These are phyloP conservation scores for Xylariaceae sp. DNA, from an alignment of 2,329 filamentous ascomycete genomes.

Conservation along the genomic window DNA sequence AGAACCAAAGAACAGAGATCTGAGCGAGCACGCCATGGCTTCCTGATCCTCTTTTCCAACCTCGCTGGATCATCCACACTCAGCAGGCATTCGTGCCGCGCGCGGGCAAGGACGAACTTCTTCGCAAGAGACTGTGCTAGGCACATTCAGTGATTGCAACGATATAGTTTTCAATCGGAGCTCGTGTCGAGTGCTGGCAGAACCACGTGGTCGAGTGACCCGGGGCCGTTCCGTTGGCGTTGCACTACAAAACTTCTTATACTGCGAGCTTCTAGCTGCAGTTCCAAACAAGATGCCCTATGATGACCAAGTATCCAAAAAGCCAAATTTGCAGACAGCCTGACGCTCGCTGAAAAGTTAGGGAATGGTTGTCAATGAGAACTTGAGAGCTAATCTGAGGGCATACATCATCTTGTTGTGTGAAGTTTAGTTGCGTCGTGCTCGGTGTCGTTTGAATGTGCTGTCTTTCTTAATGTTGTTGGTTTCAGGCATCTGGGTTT, in stretches of 20 bases:
- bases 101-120: slow-evolving; percentile 28
- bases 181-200: slow-evolving; percentile 30
- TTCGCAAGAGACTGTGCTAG: slow-evolving; percentile 18
- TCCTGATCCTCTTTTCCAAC: too few species aligned
- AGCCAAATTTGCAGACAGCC: slow-evolving; percentile 56
- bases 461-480: neutral
- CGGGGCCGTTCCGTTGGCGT: neutral
- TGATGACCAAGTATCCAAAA: slow-evolving; percentile 54
- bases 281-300: slow-evolving; percentile 34
- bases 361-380: slow-evolving; percentile 47
- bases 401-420: slow-evolving; percentile 23
- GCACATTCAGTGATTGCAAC: slow-evolving; percentile 23
- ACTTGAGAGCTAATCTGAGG: slow-evolving; percentile 57
- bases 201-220: slow-evolving; percentile 21
- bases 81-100: slow-evolving; percentile 9
- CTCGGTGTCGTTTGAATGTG: too few species aligned
- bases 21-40: slow-evolving; percentile 33
- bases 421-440: too few species aligned
- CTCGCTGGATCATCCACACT: slow-evolving; percentile 10
- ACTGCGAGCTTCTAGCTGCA: slow-evolving; percentile 16
- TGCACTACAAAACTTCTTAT: slow-evolving; percentile 3
- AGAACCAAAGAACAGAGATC: slow-evolving; percentile 46
- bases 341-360: slow-evolving; percentile 19
- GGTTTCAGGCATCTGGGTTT: neutral
- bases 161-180: slow-evolving; percentile 54